Base-by-base conservation (phyloP, 2,329 filamentous ascomycete species). In the Aspergillus novofumigatus region DNA sequence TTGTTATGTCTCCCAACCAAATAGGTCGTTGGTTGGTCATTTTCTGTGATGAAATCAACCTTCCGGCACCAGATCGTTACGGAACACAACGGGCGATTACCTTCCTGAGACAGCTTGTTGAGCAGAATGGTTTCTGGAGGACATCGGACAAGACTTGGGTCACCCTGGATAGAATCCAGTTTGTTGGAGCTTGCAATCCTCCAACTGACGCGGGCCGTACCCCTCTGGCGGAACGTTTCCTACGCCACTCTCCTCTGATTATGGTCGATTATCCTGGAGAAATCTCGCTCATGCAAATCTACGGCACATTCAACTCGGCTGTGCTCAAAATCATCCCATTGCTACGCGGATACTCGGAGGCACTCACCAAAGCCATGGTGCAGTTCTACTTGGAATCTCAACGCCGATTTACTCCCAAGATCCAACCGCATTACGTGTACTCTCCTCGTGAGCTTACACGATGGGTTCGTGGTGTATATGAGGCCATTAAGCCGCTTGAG, bases 261-360 rank as follows among this genome's bases (percentile, higher is more conserved):
- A 99, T 99, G 95, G 95, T 99, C 45, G 94, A 99, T 71, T 99
- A 99, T 70, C 94, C 94, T 59, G 94, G 95, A 68, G 92, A 99
- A 77, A 81, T 92, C 47, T 99, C 95, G 3, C 84, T 99, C 41
- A 88, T 88, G 65, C 94, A 99, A 73, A 99, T 99, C 65, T 99
- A 99, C 71, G 94, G 95, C 65, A 97, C 95, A 0, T 99, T 99
- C 83, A 99, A 96, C 72, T 89, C 85, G 55, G 94, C 95, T 9
- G 86, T 99, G 47, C 87, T 99, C 70, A 99, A 99, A 81, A 94
- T 99, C 61, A 88, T 99, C 52, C 93, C 94, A 1, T 87, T 92
- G 14, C 80, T 99, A n/a, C 90, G 94, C 65, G 95, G 95, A 49
- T 97, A 97, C 72, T 87, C 94, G 0, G 94, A 97, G 57, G 85